Evolutionary conservation across 345 rosid species (phyloP), one percentile per base, ranked within the genome.

Genomic region (Pelargonium nanum): DNA sequence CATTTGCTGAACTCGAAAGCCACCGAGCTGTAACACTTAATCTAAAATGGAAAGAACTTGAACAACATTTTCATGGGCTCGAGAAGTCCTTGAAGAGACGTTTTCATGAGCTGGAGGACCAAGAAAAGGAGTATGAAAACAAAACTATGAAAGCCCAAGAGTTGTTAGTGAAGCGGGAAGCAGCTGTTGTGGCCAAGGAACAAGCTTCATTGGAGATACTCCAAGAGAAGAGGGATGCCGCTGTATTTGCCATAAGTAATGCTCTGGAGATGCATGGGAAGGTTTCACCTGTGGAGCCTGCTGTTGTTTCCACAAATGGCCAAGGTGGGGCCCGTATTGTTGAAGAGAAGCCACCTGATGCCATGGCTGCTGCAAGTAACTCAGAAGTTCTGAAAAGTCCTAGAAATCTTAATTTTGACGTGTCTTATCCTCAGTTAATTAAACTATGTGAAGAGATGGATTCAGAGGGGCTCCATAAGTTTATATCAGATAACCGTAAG

Each of bases 1-100:
- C 99, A 15, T 93, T 93, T 80, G 91, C 97, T 74, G 97, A 93
- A 76, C 99, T 93, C 65, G 97, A 93, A 74, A 87, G 92, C 63
- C 88, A 90, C 59, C 83, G 92, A 59, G 96, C 96, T 1, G 75
- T 93, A 56, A 81, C 97, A 7, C 92, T 93, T 59, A 87, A 93
- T 74, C 56, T 93, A 72, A 93, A 84, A 71, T 89, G 99, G 99
- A 87, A 87, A 77, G 99, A 87, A 72, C 83, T 93, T 44, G 97
- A 93, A 76, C 97, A 87, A 68, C 97, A 93, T 82, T 93, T 93
- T 67, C 89, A 90, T 71, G 99, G 99, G 63, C 96, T 93, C 54
- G 97, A 93, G 74, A 93, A 82, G 71, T 89, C 99, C 30, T 77
- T 93, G 89, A 93, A 93, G 82, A 84, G 99, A 72, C 86, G 97